Base-by-base conservation (phyloP, 1,284 basidiomycete genomes). In the Xanthoconium separans region DNA sequence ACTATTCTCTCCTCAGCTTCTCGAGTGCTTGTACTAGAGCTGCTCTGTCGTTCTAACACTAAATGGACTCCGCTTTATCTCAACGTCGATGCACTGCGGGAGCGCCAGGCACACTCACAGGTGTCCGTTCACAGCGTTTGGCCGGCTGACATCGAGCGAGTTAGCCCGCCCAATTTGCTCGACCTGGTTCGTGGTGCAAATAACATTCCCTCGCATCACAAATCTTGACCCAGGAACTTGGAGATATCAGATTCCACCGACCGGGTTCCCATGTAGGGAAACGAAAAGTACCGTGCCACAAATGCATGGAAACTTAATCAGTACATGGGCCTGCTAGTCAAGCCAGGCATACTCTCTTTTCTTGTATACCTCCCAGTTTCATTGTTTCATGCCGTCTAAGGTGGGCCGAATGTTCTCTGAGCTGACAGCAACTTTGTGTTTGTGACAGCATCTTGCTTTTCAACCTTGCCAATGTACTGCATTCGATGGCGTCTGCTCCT, bases 51-150 rank as follows among this genome's bases (percentile, higher is more conserved):
- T 57, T 91, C 89, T 79, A 81, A 84, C 20, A 89, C 87, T 49
- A 94, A 94, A 73, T 96, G 92, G 85, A 89, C 93, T 2, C 87
- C 93, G 0, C 76, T 96, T 16, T 95, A 91, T 69, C 81, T 97
- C 45, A 93, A 96, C 24, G 81, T 91, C 55, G 82, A 79, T 51
- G 85, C 88, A 8, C 73, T 95, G 45, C 91, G 93, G 65, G 75
- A 83, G 37, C 75, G 78, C 27, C 79, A 83, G 33, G 64, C 75
- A 2, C 74, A 79, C 18, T 61, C 72, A 24, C 74, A 77, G 10
- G 81, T 87, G 3, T 61, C 73, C 6, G 75, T 93, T 34, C 79
- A 84, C 49, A 84, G 80, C 50, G 84, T 83, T 29, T 73, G 81
- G 31, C 76, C 93, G 30, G 86, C 85, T 11, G 72, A 81, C 46